Percentiles rank a stretch among this genome's conserved stretches.
Conservation (phyloP, 1,284 basidiomycete species). For the Austropuccinia psidii region DNA sequence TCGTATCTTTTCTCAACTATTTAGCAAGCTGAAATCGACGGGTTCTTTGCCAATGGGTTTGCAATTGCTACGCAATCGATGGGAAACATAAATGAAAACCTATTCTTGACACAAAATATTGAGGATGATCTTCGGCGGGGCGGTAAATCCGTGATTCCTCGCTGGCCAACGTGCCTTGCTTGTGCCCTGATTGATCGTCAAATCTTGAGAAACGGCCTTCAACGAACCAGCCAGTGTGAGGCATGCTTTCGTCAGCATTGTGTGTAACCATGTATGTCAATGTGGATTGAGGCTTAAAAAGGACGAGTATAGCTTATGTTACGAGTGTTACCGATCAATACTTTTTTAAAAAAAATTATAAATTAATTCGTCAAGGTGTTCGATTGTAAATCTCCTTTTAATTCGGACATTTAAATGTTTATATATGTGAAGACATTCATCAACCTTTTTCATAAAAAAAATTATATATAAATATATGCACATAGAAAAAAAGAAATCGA, state of each 20-base stretch:
- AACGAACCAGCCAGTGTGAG: conserved; percentile 23
- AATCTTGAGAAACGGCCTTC: conserved; percentile 10
- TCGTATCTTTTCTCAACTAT: neutral
- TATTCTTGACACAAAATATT: conserved; percentile 11
- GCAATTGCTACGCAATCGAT: conserved; percentile 31
- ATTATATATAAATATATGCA: no score
- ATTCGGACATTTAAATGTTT: no score
- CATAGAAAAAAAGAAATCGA: no score
- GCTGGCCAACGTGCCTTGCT: conserved; percentile 11
- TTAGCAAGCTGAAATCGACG: conserved; percentile 20
- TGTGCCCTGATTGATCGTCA: conserved; percentile 32
- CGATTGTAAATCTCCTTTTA: no score
- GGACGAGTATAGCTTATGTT: no score
- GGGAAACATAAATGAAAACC: conserved; percentile 11
- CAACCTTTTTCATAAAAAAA: no score
- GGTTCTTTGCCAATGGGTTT: conserved; percentile 34
- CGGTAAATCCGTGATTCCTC: neutral
- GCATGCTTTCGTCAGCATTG: conserved; percentile 29
- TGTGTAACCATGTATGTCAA: no score
- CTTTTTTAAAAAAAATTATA: no score
- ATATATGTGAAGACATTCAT: no score
- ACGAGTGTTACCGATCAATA: no score
- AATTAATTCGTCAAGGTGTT: no score
- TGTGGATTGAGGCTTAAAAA: no score
- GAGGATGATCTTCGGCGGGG: conserved; percentile 5